phyloP scores from a whole-genome alignment of 352 stramenopile genomes.

The Phytophthora litchii region DNA sequence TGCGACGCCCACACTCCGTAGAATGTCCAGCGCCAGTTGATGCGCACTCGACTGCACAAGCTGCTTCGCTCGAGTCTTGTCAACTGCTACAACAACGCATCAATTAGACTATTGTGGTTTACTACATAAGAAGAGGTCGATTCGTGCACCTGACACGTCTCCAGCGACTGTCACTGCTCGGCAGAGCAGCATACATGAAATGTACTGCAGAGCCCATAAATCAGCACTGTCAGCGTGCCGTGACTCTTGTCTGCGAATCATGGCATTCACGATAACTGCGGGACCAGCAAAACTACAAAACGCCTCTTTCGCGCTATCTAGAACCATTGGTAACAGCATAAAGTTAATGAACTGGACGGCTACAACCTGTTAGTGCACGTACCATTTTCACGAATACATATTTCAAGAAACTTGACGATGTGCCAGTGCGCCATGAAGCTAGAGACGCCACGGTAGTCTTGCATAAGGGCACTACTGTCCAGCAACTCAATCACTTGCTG shows the following conservation, averaged over 20 bases:
- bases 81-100: conserved; percentile 13
- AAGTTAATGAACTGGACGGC: background rate
- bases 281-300: conserved; percentile 41
- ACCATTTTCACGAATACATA: conserved; percentile 48
- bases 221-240: conserved; percentile 16
- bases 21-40: conserved; percentile 51
- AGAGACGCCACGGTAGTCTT: conserved; percentile 22
- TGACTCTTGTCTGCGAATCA: conserved; percentile 27
- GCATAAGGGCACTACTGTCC: conserved; percentile 26
- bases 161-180: conserved; percentile 34
- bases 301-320: conserved; percentile 52
- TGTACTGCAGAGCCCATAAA: conserved; percentile 42
- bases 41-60: conserved; percentile 51
- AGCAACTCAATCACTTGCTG: conserved; percentile 45
- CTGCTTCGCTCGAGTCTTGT: conserved; percentile 34
- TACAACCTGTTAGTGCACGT: background rate
- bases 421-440: conserved; percentile 55
- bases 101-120: background rate
- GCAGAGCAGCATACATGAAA: conserved; percentile 62
- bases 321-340: background rate
- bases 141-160: conserved; percentile 25
- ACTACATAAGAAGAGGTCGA: background rate
- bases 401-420: conserved; percentile 57
- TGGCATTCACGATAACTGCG: conserved; percentile 33
- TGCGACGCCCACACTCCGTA: conserved; percentile 37